Conservation (phyloP, 139 green algal species). For the Monoraphidium neglectum region DNA sequence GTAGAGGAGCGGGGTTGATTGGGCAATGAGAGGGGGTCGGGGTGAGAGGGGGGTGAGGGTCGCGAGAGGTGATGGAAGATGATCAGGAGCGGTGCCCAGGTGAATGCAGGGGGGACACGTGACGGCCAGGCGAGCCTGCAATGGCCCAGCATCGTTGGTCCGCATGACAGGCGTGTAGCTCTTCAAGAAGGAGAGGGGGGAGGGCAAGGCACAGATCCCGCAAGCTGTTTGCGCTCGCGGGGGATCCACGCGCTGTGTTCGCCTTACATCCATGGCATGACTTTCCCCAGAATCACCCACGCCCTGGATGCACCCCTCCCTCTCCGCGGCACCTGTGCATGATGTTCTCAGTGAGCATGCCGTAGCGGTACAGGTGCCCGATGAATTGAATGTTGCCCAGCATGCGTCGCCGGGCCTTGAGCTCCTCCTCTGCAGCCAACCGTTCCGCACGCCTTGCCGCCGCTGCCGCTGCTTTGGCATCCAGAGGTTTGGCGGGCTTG, state of each 20-base stretch:
- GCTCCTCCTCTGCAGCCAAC: conserved; percentile 53
- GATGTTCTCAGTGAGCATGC: conserved; percentile 96
- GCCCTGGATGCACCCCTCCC: too few relatives aligned
- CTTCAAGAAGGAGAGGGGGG: background rate
- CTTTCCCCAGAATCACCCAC: too few relatives aligned
- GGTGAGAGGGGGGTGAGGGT: too few relatives aligned
- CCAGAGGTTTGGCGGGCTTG: background rate
- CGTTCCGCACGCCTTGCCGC: conserved; percentile 26
- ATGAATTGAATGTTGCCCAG: conserved; percentile 99
- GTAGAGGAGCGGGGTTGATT: background rate
- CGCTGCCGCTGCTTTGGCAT: conserved; percentile 22
- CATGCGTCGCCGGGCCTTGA: conserved; percentile 79
- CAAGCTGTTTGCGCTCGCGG: background rate
- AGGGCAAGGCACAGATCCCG: background rate
- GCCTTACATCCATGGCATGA: too few relatives aligned
- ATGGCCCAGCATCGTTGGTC: background rate
- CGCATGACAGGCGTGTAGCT: background rate
- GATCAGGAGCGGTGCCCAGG: too few relatives aligned
- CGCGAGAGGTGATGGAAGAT: too few relatives aligned
- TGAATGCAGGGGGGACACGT: too few relatives aligned
- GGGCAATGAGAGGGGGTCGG: too few relatives aligned
- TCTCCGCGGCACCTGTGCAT: conserved; percentile 97
- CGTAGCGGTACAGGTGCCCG: conserved; percentile 67
- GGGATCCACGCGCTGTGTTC: too few relatives aligned
- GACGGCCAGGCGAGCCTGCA: too few relatives aligned